Base-by-base conservation (phyloP, 192 early-diverging fungal species). In the Ambispora gerdemannii region DNA sequence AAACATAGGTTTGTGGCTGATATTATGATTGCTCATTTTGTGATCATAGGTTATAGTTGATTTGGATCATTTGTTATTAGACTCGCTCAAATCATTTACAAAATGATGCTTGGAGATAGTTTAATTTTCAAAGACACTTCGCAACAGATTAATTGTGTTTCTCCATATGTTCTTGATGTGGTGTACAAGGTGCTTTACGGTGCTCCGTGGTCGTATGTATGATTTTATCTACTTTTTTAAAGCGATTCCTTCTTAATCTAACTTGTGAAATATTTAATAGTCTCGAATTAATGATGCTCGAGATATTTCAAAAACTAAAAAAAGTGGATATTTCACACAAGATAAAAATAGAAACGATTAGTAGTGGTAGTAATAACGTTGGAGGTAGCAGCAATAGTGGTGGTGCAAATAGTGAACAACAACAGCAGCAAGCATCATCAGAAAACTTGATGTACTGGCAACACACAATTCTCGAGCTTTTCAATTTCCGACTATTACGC, bases 141-240 rank as follows among this genome's bases (percentile, higher is more conserved):
- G 7, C 33, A 70, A 32, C 68, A 76, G 22, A 81, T 86, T 47
- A 83, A 77, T 1, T 91, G 90, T 50, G 86, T 88, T 31, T 89
- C 91, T 27, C 91, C 91, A 22, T 82, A 87, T 67, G 84, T 88
- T 1, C 76, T 91, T 11, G 91, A 92, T 65, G 86, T 88, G n/a
- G 84, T 91, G 34, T 92, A 90, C 67, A 89, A 88, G 65, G 69
- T 91, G 32, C 70, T 90, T n/a, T 87, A 88, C 71, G 88, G 84
- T 70, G 83, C 88, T 50, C 91, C 91, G 34, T 89, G 87, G 64
- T 87, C 89, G 70, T 87, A 86, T 75, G 76, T 76, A 33, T 53
- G 22, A 25, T 27, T 25, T 43, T 4, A 17, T 63, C 6, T 2
- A 63, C 24, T 2, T 13, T 49, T 35, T 62, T 10, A 17, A 20